Evolutionary conservation across 768 basidiomycete species (phyloP).

Genomic region (Lyophyllum shimeji): DNA sequence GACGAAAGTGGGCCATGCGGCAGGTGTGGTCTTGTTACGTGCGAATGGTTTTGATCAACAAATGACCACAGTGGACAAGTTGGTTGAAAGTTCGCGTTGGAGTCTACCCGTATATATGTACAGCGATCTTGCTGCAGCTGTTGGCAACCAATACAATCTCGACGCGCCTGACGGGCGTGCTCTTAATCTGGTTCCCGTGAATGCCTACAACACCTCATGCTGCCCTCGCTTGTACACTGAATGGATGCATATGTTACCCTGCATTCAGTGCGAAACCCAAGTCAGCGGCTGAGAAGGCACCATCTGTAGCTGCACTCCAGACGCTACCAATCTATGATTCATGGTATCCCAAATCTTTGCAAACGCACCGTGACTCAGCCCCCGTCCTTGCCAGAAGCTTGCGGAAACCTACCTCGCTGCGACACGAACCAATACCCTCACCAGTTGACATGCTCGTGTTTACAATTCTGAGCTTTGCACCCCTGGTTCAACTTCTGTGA

Average conservation of each 20-base stretch:
- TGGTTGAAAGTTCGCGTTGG: too few species aligned
- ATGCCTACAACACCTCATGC: too few species aligned
- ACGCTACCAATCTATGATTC: conserved; percentile 39
- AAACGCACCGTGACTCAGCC: neutral
- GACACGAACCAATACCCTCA: conserved; percentile 27
- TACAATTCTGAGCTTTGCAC: conserved; percentile 41
- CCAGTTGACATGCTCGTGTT: conserved; percentile 35
- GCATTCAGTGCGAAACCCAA: neutral
- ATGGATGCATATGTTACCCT: neutral
- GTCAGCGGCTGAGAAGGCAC: conserved; percentile 20
- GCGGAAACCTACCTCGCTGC: conserved; percentile 34
- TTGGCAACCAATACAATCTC: too few species aligned
- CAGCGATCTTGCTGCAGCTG: too few species aligned
- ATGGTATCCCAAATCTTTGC: conserved; percentile 40
- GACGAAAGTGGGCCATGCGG: neutral
- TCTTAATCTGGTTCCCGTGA: too few species aligned
- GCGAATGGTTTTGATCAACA: neutral
- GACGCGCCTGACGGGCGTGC: too few species aligned
- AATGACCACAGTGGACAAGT: too few species aligned
- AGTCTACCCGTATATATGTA: too few species aligned
- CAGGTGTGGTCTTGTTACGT: neutral
- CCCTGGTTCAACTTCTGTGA: conserved; percentile 26
- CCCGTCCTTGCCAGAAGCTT: neutral
- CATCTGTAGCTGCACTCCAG: conserved; percentile 43
- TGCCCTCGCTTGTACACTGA: too few species aligned